Evolutionary conservation across 139 green algal species (phyloP).

Genomic region (Haematococcus sp.): DNA sequence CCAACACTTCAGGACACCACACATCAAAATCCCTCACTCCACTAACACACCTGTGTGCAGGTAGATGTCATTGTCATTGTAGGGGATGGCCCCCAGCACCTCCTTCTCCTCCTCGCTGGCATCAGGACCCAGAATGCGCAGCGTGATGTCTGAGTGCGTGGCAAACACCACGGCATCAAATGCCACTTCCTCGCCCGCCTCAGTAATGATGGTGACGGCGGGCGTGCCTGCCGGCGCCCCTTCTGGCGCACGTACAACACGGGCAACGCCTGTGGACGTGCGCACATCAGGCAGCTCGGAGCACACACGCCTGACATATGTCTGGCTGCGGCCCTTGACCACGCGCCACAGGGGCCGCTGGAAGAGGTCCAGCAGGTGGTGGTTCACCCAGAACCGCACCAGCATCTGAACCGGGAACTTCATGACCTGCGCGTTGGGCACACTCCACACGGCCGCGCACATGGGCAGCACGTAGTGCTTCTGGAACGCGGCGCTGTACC

Average conservation of each 20-base stretch:
- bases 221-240: not conserved
- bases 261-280: slow-evolving; percentile 42
- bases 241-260: slow-evolving; percentile 27
- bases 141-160: slow-evolving; percentile 77
- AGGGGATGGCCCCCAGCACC: slow-evolving; percentile 78
- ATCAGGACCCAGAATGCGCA: slow-evolving; percentile 65
- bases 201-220: slow-evolving; percentile 31
- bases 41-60: slow-evolving; percentile 68
- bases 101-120: slow-evolving; percentile 47
- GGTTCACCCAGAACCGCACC: slow-evolving; percentile 94
- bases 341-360: slow-evolving; percentile 89
- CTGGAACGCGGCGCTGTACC: slow-evolving; percentile 71
- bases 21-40: too few species aligned
- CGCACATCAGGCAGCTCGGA: slow-evolving; percentile 75
- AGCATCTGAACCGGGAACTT: slow-evolving; percentile 84
- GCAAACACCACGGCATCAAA: slow-evolving; percentile 88
- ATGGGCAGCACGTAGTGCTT: slow-evolving; percentile 91
- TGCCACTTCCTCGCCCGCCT: slow-evolving; percentile 19
- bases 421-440: slow-evolving; percentile 75
- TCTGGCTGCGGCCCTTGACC: slow-evolving; percentile 71
- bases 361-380: slow-evolving; percentile 92
- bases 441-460: slow-evolving; percentile 96
- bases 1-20: too few species aligned
- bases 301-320: slow-evolving; percentile 75
- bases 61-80: slow-evolving; percentile 83